Percentiles rank a stretch among this genome's conserved stretches.
Evolutionary conservation across 441 rosid genomes (phyloP).

Genomic region (Pelargonium fulgidum): DNA sequence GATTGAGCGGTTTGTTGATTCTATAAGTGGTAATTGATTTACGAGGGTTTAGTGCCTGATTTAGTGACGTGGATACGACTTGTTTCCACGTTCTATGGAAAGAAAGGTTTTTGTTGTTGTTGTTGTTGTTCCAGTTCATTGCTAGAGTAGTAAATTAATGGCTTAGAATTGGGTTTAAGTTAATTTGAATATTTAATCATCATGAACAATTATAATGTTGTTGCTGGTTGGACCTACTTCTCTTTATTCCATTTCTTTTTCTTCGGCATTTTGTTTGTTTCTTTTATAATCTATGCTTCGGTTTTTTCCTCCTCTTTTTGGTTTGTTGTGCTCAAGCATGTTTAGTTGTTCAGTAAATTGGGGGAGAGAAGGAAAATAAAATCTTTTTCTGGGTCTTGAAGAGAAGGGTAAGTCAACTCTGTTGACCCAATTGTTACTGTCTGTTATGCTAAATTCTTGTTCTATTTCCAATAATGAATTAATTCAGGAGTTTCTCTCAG

Average conservation of each 20-base stretch:
- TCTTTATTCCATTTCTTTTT: slow-evolving; percentile 4
- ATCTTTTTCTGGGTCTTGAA: not conserved
- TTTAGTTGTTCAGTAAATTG: slow-evolving; percentile 3
- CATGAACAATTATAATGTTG: not conserved
- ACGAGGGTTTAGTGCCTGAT: not conserved
- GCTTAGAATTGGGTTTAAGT: slow-evolving; percentile 8
- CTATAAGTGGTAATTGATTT: slow-evolving; percentile 1
- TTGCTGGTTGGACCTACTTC: slow-evolving; percentile 10
- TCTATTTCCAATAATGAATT: not conserved
- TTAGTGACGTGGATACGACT: slow-evolving; percentile 9
- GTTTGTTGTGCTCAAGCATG: not conserved
- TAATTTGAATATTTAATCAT: slow-evolving; percentile 6
- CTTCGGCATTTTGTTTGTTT: not conserved
- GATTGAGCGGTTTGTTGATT: slow-evolving; percentile 11
- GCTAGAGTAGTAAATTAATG: not conserved
- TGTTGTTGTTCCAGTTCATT: not conserved
- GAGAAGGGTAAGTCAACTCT: slow-evolving; percentile 2
- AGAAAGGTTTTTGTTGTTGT: not conserved
- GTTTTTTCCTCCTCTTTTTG: not conserved
- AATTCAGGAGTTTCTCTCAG: not conserved
- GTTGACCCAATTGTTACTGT: not conserved
- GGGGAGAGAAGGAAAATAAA: not conserved
- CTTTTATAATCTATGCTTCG: slow-evolving; percentile 1
- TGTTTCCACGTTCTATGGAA: slow-evolving; percentile 11
- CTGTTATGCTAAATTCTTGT: slow-evolving; percentile 4